Percentiles rank a stretch among this genome's conserved stretches.
These are phyloP conservation scores for Davidsoniella neocaledoniae DNA, from an alignment of 2,329 filamentous ascomycete species.

Conservation along the genomic window DNA sequence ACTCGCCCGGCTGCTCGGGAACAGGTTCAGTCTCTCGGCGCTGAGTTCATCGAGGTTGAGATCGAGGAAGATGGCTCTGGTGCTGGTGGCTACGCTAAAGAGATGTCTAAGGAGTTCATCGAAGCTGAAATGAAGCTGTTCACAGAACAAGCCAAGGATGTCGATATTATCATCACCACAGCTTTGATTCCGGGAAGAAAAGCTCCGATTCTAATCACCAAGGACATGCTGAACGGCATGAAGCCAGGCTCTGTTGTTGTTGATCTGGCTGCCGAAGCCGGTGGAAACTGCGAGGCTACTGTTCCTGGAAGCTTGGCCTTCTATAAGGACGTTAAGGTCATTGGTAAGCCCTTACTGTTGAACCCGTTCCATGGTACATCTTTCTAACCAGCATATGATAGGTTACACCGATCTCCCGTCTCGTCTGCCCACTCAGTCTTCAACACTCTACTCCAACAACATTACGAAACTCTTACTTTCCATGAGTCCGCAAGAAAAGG, in stretches of 20 bases:
- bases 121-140: conserved; percentile 89
- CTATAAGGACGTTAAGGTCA: conserved; percentile 67
- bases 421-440: conserved; percentile 72
- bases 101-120: conserved; percentile 89
- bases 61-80: conserved; percentile 72
- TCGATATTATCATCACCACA: conserved; percentile 85
- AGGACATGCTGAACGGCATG: conserved; percentile 66
- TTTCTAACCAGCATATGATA: conserved; percentile 15
- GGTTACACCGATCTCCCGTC: conserved; percentile 80
- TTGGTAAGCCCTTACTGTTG: conserved; percentile 36
- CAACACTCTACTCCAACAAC: conserved; percentile 84
- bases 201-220: conserved; percentile 70
- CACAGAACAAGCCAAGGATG: conserved; percentile 68
- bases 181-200: conserved; percentile 76
- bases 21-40: conserved; percentile 78
- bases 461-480: conserved; percentile 79
- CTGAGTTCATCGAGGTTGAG: conserved; percentile 78
- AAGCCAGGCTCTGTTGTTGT: conserved; percentile 80
- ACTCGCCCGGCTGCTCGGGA: conserved; percentile 77
- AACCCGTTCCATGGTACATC: not conserved
- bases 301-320: conserved; percentile 51
- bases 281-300: conserved; percentile 76
- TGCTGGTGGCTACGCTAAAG: conserved; percentile 76
- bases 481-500: conserved; percentile 59
- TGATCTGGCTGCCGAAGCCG: conserved; percentile 73